A percentile compares a stretch with the other conserved stretches of the same genome.
Conservation (phyloP, 257 asterid species). For the Marsdenia floribunda region DNA sequence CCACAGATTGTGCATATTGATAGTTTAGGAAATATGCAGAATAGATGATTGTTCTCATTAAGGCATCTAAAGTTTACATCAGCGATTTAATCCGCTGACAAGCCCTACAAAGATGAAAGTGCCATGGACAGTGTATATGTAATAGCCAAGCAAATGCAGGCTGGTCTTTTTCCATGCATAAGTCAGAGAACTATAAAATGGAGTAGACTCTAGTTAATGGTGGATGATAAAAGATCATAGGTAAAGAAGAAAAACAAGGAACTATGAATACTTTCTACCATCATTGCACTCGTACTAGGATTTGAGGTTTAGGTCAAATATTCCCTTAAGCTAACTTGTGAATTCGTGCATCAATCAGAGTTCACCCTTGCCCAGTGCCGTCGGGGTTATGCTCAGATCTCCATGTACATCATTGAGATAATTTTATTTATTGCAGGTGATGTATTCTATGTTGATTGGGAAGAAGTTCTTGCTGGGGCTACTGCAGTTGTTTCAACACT, state of each 20-base stretch:
- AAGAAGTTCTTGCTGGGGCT: conserved; percentile 77
- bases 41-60: background rate
- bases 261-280: background rate
- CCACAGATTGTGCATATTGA: background rate
- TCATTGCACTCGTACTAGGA: background rate
- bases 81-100: background rate
- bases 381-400: background rate
- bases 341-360: background rate
- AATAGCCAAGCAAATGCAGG: background rate
- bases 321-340: background rate
- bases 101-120: background rate
- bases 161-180: background rate
- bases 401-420: conserved; percentile 14
- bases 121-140: background rate
- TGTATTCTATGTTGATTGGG: conserved; percentile 91
- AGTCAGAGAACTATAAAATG: background rate
- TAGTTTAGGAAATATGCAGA: background rate
- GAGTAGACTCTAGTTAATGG: background rate
- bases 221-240: background rate
- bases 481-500: conserved; percentile 93
- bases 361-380: background rate
- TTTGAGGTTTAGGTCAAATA: conserved; percentile 1
- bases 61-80: background rate
- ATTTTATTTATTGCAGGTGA: conserved; percentile 57
- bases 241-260: background rate